phyloP scores from a whole-genome alignment of 2,329 filamentous ascomycete species.

The Lasiodiplodia citricola region DNA sequence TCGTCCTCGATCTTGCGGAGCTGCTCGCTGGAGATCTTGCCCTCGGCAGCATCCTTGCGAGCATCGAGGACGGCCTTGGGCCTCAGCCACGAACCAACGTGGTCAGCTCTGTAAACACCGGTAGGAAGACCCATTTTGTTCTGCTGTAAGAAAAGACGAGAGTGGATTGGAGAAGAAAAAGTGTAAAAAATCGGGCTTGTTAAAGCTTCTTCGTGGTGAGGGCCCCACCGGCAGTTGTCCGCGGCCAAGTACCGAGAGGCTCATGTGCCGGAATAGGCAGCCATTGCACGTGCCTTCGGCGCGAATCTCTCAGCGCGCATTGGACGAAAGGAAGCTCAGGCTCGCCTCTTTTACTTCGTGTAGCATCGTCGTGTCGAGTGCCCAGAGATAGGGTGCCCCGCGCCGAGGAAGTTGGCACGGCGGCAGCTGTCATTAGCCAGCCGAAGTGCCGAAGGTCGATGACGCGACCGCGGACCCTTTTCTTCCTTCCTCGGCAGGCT shows the following conservation, averaged over 20 bases:
- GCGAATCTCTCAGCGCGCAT: neutral
- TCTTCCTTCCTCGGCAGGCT: neutral
- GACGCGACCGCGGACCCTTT: neutral
- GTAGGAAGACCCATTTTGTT: constrained; percentile 44
- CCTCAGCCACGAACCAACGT: constrained; percentile 62
- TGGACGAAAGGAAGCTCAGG: neutral
- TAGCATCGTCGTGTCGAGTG: neutral
- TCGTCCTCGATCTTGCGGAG: constrained; percentile 59
- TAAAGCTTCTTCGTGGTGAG: neutral
- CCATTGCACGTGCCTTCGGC: neutral
- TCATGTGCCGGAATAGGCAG: neutral
- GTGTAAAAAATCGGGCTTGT: neutral
- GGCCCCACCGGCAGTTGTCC: constrained; percentile 22
- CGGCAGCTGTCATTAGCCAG: neutral
- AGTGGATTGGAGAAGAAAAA: neutral
- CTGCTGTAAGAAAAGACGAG: neutral
- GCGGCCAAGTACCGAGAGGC: constrained; percentile 7
- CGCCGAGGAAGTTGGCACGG: neutral
- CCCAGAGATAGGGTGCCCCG: neutral
- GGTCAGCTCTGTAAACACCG: constrained; percentile 56
- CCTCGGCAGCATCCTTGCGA: constrained; percentile 54
- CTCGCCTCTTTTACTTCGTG: neutral
- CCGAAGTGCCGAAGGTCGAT: constrained; percentile 11
- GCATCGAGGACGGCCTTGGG: constrained; percentile 57
- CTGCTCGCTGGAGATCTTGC: constrained; percentile 49